Evolutionary conservation across 1,284 basidiomycete species (phyloP), one percentile per base, ranked within the genome.

Genomic region (Moesziomyces aphidis): DNA sequence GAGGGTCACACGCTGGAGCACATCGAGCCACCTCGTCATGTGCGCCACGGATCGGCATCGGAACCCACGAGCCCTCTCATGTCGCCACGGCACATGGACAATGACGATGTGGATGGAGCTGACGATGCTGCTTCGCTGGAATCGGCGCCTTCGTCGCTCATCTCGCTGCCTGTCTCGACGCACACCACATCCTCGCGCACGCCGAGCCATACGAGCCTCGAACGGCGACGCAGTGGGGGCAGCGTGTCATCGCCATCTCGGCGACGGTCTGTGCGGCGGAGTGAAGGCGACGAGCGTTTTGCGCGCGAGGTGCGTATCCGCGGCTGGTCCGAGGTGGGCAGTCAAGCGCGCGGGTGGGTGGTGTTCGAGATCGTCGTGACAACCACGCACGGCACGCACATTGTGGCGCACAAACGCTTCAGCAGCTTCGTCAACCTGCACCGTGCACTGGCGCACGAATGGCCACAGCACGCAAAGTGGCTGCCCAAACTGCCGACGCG

Each of bases 281-380:
- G 39, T 19, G 39, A 42, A 5, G 39, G 39, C 17, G 39, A 34
- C 22, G 49, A 51, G 9, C 42, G 58, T 10, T 80, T 80, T 56
- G 73, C 77, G 5, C 52, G 75, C 46, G 75, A 79, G 22, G 73
- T 80, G 2, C 52, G 62, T 0, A 74, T 83, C 22, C 66, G 79
- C 1, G 78, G 79, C 11, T 83, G 80, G 79, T 79, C 62, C 44
- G 59, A 73, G 22, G 72, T 83, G 21, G 82, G 82, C 43, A 60
- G 62, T 0, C 65, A 68, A 42, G 73, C 71, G 3, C 62, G 78
- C 17, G 82, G 82, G 3, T 83, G 73, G 73, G 77, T 82, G 21
- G 77, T 78, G 13, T 83, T 71, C 44, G 78, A 81, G 21, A 63
- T 83, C 7, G 53, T 61, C 10, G 63, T 83, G 42, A 54, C 65